phyloP scores from a whole-genome alignment of 2,329 filamentous ascomycete species.

The Colletotrichum tabaci region DNA sequence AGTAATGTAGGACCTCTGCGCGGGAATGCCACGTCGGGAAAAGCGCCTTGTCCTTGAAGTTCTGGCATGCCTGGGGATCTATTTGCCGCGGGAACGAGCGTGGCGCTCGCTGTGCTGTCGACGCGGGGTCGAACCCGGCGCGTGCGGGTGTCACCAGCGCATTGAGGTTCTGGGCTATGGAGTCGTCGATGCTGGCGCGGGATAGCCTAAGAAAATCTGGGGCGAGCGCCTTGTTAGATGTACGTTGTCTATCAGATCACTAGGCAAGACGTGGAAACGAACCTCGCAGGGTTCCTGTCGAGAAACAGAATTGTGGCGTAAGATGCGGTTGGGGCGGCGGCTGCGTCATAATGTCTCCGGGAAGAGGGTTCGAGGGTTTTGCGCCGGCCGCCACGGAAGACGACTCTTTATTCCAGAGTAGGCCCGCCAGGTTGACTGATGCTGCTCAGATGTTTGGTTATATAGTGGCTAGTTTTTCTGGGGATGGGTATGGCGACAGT shows the following conservation, averaged over 20 bases:
- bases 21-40: slow-evolving; percentile 92
- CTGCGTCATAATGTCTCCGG: slow-evolving; percentile 61
- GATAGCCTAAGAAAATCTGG: slow-evolving; percentile 93
- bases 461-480: neutral
- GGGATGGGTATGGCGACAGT: neutral
- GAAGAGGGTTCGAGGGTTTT: slow-evolving; percentile 48
- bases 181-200: slow-evolving; percentile 88
- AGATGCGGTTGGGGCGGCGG: slow-evolving; percentile 66
- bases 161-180: slow-evolving; percentile 93
- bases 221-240: slow-evolving; percentile 18
- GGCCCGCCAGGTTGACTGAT: slow-evolving; percentile 61
- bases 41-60: slow-evolving; percentile 83
- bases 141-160: slow-evolving; percentile 83
- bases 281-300: slow-evolving; percentile 79
- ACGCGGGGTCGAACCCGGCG: slow-evolving; percentile 82
- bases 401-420: slow-evolving; percentile 63
- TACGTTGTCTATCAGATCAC: neutral
- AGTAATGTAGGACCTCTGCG: slow-evolving; percentile 89
- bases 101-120: slow-evolving; percentile 76
- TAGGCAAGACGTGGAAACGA: slow-evolving; percentile 44
- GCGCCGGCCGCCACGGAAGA: slow-evolving; percentile 57
- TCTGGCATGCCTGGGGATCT: slow-evolving; percentile 73
- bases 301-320: slow-evolving; percentile 85
- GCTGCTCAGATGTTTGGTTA: neutral
- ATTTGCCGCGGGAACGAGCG: slow-evolving; percentile 68